Evolutionary conservation across 768 basidiomycete genomes (phyloP), one percentile per base, ranked within the genome.

Genomic region (Phylloporus arenicola): DNA sequence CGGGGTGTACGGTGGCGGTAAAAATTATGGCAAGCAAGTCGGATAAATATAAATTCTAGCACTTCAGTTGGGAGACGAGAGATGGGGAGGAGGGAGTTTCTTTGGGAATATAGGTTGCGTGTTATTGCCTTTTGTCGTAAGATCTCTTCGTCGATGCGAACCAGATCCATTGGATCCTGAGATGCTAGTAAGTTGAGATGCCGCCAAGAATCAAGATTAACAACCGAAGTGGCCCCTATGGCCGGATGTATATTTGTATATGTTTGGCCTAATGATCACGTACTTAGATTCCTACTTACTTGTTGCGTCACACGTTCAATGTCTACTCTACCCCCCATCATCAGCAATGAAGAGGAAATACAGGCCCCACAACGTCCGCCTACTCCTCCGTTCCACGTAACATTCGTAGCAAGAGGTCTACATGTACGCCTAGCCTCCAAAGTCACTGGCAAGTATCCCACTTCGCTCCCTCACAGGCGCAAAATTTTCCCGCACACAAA

Each of bases 401-500:
- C 84, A 2, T 88, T 87, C 62, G 68, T 78, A 25, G 80, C 81
- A 39, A 75, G 88, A 59, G 83, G 82, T 51, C 72, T 88, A 58
- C 86, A 86, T 76, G 88, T 88, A 82, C 17, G 62, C 55, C 45
- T 24, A 35, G 56, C 55, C 48, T 38, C n/a, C 2, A 43, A 17
- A 16, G 17, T 38, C 11, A 50, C 43, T 53, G 24, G 51, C 58
- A 53, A 38, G 41, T 48, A 33, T 49, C 47, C 53, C 55, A 62
- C 45, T 27, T 38, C 35, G 27, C 19, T 54, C 41, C 42, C 33
- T 47, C 55, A 44, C 72, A 88, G 87, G 78, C 82, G 45, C 87
- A 88, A 29, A 86, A 77, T 17, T 90, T 89, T 66, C 83, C 86
- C 51, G 84, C 87, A 3, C 87, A 88, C 64, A 83, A 84, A 60